Conservation (phyloP, 495 filamentous ascomycete genomes). For the Hyphodiscus hymeniophilus region DNA sequence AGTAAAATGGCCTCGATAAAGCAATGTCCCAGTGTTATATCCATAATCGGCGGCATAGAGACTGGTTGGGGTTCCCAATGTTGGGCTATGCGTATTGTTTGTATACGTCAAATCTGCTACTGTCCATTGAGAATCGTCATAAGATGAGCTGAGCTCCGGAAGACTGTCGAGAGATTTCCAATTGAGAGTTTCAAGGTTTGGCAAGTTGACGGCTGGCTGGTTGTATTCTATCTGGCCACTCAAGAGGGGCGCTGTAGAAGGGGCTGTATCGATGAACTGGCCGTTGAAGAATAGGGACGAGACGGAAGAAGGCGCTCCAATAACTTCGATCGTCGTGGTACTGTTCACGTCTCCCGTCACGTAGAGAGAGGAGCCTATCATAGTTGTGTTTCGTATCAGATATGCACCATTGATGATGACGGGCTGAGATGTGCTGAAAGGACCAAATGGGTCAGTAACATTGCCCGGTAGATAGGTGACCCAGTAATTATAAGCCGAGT, state of each 20-base stretch:
- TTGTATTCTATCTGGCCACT: slow-evolving; percentile 39
- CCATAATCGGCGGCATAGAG: slow-evolving; percentile 67
- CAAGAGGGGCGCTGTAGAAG: slow-evolving; percentile 39
- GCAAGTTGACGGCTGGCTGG: slow-evolving; percentile 41
- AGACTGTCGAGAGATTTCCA: slow-evolving; percentile 65
- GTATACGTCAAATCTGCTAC: slow-evolving; percentile 37
- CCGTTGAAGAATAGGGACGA: slow-evolving; percentile 52
- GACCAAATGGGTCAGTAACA: slow-evolving; percentile 1
- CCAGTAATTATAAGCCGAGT: slow-evolving; percentile 67
- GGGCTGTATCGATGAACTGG: slow-evolving; percentile 27
- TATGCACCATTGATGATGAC: slow-evolving; percentile 65
- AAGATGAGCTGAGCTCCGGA: slow-evolving; percentile 52
- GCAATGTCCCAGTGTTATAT: slow-evolving; percentile 55
- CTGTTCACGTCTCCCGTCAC: slow-evolving; percentile 62
- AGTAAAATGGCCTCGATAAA: slow-evolving; percentile 65
- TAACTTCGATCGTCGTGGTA: slow-evolving; percentile 51
- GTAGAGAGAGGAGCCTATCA: slow-evolving; percentile 34
- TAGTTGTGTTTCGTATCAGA: slow-evolving; percentile 52
- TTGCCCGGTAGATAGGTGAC: slow-evolving; percentile 35
- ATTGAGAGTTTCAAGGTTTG: slow-evolving; percentile 41
- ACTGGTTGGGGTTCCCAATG: slow-evolving; percentile 47
- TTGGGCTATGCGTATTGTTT: slow-evolving; percentile 40
- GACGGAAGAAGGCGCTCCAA: slow-evolving; percentile 43
- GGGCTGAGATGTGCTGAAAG: slow-evolving; percentile 28
- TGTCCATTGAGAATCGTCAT: slow-evolving; percentile 58